Percentiles rank a stretch among this genome's conserved stretches.
These are phyloP conservation scores for Meyerozyma elateridarum DNA, from an alignment of 1,139 yeast species.

Conservation along the genomic window DNA sequence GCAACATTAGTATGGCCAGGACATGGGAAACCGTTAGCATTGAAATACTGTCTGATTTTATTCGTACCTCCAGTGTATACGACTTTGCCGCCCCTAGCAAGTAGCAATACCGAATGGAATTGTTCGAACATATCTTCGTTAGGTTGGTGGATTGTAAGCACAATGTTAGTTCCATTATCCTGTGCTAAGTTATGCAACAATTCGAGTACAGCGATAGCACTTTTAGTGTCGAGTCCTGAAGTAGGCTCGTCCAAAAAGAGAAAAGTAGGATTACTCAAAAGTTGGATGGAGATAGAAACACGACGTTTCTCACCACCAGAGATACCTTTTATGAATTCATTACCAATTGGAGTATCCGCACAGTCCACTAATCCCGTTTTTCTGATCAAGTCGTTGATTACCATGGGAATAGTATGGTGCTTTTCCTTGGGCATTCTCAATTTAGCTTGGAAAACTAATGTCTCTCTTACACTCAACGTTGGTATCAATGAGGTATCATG, in stretches of 20 bases:
- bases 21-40: slow-evolving; percentile 43
- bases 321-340: slow-evolving; percentile 67
- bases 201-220: slow-evolving; percentile 65
- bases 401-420: slow-evolving; percentile 25
- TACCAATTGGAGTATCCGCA: slow-evolving; percentile 72
- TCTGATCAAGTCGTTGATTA: slow-evolving; percentile 52
- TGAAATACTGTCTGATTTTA: slow-evolving; percentile 42
- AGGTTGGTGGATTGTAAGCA: slow-evolving; percentile 84
- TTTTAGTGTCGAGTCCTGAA: slow-evolving; percentile 79
- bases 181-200: slow-evolving; percentile 54
- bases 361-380: slow-evolving; percentile 73
- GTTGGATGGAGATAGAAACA: slow-evolving; percentile 76
- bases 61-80: slow-evolving; percentile 53
- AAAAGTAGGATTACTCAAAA: slow-evolving; percentile 66
- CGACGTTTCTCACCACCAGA: slow-evolving; percentile 87
- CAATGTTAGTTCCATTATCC: slow-evolving; percentile 60
- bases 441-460: slow-evolving; percentile 66
- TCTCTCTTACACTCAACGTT: slow-evolving; percentile 71
- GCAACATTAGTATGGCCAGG: slow-evolving; percentile 66
- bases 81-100: slow-evolving; percentile 70
- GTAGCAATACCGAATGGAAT: slow-evolving; percentile 63
- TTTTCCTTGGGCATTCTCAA: slow-evolving; percentile 47
- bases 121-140: slow-evolving; percentile 55
- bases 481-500: slow-evolving; percentile 71
- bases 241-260: slow-evolving; percentile 83